Conservation (phyloP, 129 eudicot species). For the Centella asiatica region DNA sequence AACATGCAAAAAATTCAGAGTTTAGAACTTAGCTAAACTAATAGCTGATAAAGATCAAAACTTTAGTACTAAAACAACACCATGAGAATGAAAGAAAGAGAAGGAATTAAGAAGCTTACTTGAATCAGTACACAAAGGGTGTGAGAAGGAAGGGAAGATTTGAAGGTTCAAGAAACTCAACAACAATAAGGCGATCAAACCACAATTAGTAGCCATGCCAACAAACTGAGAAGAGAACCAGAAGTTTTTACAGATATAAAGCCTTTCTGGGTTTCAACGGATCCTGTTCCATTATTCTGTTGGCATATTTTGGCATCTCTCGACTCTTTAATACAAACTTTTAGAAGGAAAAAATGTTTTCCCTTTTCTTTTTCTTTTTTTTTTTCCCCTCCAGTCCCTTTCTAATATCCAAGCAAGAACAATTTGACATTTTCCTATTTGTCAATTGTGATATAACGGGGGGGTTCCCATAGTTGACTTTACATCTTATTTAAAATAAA, state of each 20-base stretch:
- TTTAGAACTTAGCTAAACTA: not conserved
- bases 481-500: not conserved
- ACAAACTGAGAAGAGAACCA: constrained; percentile 6
- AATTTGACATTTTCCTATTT: constrained; percentile 5
- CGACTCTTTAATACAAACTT: not conserved
- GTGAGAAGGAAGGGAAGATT: constrained; percentile 26
- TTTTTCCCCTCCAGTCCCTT: not conserved
- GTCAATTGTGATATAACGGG: not conserved
- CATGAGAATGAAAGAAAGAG: not conserved
- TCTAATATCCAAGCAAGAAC: not conserved
- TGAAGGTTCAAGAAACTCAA: constrained; percentile 12
- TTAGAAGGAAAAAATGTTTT: not conserved
- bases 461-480: constrained; percentile 5
- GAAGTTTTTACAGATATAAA: not conserved
- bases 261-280: not conserved
- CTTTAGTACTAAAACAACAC: not conserved
- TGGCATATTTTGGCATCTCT: not conserved
- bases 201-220: constrained; percentile 18
- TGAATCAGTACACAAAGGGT: constrained; percentile 40
- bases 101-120: constrained; percentile 14
- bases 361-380: not conserved
- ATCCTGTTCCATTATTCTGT: not conserved
- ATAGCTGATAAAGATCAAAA: not conserved
- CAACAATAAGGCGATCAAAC: not conserved
- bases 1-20: constrained; percentile 6